phyloP scores from a whole-genome alignment of 2,329 filamentous ascomycete species.

The Teratosphaeria zuluensis region DNA sequence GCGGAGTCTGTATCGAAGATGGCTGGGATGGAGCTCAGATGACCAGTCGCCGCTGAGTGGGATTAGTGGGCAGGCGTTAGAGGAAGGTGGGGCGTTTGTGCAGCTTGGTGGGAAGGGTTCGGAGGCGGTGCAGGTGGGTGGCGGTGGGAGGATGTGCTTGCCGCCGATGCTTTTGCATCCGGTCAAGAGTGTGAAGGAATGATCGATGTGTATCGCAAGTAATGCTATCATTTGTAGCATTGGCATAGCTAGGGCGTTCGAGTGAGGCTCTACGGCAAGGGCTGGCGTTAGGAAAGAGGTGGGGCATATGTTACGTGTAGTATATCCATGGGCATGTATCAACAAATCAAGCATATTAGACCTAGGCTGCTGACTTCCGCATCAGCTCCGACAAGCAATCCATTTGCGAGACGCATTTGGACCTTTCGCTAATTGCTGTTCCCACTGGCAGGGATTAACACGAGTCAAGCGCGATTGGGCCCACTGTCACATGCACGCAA shows the following conservation, averaged over 20 bases:
- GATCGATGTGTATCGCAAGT: not conserved
- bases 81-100: constrained; percentile 31
- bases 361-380: not conserved
- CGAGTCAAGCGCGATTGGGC: too few species aligned
- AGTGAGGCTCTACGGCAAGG: not conserved
- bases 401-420: not conserved
- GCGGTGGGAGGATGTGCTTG: constrained; percentile 39
- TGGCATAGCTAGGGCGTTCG: not conserved
- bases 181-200: constrained; percentile 28
- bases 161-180: constrained; percentile 39
- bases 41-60: constrained; percentile 31
- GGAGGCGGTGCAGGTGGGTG: constrained; percentile 42
- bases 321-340: not conserved
- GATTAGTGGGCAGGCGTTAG: constrained; percentile 34
- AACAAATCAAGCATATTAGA: not conserved
- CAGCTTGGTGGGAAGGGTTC: constrained; percentile 23
- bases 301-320: not conserved
- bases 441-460: not conserved
- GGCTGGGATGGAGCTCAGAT: constrained; percentile 58
- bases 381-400: not conserved
- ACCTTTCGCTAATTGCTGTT: not conserved
- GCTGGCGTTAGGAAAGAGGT: not conserved
- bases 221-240: not conserved
- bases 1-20: constrained; percentile 70
- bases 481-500: too few species aligned